Base-by-base conservation (phyloP, 2,329 filamentous ascomycete species). In the Dothistroma pini region DNA sequence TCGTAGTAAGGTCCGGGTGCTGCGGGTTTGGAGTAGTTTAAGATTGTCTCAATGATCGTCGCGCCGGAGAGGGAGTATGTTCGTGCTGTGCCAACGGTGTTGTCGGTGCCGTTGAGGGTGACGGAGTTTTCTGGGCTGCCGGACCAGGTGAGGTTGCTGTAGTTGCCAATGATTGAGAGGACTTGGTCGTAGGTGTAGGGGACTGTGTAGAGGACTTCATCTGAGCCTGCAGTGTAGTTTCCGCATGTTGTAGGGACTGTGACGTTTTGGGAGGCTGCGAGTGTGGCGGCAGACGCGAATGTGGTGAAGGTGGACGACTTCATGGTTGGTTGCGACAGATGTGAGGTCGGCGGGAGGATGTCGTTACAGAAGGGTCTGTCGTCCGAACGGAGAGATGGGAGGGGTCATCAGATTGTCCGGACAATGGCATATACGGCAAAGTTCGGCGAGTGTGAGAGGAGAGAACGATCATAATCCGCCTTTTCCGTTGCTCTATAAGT, bases 181-280 rank as follows among this genome's bases (percentile, higher is more conserved):
- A 68, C 66, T 60, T 68, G 47, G 19, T 63, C 54, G 60, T 69
- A 68, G 29, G 64, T 63, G 51, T 69, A 69, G 14, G 67, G 67
- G 1, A 69, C 55, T 9, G 67, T 68, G 59, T 58, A 63, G 32
- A 62, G 35, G 50, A 67, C 57, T 54, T 56, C 59, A 52, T 66
- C 61, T 38, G 38, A 56, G 25, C 64, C 61, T 9, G 59, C 54
- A 14, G 49, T 54, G 54, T 56, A 68, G 55, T 60, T 56, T 1
- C 59, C 54, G 51, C 65, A 68, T 38, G 60, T 60, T 19, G 57
- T 54, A 16, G 60, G 60, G 38, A 64, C 60, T 19, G 54, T 57
- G 34, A 58, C n/a, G 51, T 54, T 41, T 14, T 49, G 32, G 34
- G 57, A 53, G 29, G 57, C 54, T 49, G 38, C 49, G 10, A 49